These are phyloP conservation scores for Gracilaria caudata DNA, from an alignment of 23 red algal genomes.

Conservation along the genomic window DNA sequence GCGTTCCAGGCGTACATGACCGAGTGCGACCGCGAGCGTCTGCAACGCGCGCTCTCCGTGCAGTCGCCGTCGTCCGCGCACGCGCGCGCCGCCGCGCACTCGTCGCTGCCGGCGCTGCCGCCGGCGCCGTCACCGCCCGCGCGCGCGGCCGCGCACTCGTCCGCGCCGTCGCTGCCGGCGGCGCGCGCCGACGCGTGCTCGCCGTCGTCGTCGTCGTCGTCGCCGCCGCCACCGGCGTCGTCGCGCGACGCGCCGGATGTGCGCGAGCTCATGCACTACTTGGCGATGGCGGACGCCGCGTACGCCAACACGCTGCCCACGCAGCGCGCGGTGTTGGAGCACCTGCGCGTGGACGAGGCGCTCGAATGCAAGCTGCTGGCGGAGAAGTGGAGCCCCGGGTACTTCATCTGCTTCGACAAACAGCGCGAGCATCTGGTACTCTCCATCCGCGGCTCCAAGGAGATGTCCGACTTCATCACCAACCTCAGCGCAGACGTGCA, in stretches of 20 bases:
- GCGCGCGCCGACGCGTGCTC: background rate
- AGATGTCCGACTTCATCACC: constrained; percentile 82
- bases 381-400: constrained; percentile 65
- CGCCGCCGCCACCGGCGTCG: constrained; percentile 12
- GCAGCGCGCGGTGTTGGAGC: constrained; percentile 1
- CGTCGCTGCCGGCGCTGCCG: background rate
- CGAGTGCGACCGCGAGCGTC: constrained; percentile 47
- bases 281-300: constrained; percentile 47
- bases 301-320: constrained; percentile 8
- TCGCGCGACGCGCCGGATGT: constrained; percentile 23
- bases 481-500: constrained; percentile 73
- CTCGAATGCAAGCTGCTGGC: constrained; percentile 5
- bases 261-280: constrained; percentile 10
- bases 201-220: background rate
- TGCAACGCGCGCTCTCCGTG: background rate
- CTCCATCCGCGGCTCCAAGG: constrained; percentile 84
- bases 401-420: constrained; percentile 75
- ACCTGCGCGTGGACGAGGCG: constrained; percentile 6
- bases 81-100: background rate
- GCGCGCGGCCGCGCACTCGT: background rate
- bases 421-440: constrained; percentile 42
- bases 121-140: no score
- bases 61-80: no score
- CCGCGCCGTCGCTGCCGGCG: no score
- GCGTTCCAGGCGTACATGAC: constrained; percentile 56